Evolutionary conservation across 2,329 filamentous ascomycete species (phyloP), one percentile per base, ranked within the genome.

Genomic region (Daldinia sp.): DNA sequence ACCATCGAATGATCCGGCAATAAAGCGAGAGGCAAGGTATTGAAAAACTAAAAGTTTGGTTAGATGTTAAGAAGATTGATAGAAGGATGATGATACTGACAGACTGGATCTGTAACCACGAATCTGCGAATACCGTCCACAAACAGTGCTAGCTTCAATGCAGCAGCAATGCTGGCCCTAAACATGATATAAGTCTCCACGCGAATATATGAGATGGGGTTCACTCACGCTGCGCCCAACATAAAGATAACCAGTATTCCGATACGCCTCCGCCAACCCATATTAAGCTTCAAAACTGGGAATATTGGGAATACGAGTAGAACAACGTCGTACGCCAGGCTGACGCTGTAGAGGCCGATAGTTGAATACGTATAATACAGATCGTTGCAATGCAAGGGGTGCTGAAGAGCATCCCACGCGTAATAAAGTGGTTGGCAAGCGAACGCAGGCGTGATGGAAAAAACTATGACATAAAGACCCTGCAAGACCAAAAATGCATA

Each of bases 1-100:
- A 2, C 48, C 26, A 33, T 75, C 72, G 60, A 74, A 78, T 55
- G 76, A 74, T 2, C 63, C 69, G 10, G 75, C 74, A 18, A 78
- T 63, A 46, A 70, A 67, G 0, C 56, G 28, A 28, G 68, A 72
- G 59, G 74, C 63, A 42, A 68, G 37, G 57, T 77, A 74, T 6
- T 68, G n/a, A 15, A 69, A 46, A 70, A 68, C 71, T 74, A 57
- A n/a, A 9, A 37, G 2, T 53, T 20, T 1, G 10, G 28, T 54
- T 48, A 42, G 39, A 9, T 12, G 23, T 28, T 6, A 55, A 15
- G 7, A 56, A 23, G 10, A 28, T 41, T 12, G 6, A 41, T n/a
- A 55, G 20, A 33, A 35, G 44, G 57, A 20, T 23, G 42, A n/a
- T 9, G 18, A 37, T 54, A 63, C 71, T 56, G 63, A 75, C 74